Evolutionary conservation across 192 early-diverging fungal species (phyloP), one percentile per base, ranked within the genome.

Genomic region (Borealophlyctis nickersoniae): DNA sequence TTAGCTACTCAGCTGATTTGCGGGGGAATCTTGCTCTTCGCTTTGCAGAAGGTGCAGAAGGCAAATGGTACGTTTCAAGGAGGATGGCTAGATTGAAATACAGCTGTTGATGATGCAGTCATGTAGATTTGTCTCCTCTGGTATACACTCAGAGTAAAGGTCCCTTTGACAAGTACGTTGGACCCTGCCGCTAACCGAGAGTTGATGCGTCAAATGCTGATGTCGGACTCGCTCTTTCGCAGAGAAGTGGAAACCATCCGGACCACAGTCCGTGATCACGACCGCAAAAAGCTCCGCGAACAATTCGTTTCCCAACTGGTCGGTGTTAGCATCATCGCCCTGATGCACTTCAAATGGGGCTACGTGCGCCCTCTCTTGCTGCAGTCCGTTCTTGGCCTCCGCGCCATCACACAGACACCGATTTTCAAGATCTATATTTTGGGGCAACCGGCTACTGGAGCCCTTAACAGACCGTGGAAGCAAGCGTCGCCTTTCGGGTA

Each of bases 341-440:
- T 91, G 39, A 81, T 95, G 73, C 88, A 98, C 77, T 91, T 89
- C 78, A 86, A 93, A 73, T 94, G 86, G 65, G 87, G 87, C 27
- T 93, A 92, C 60, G 81, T 91, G 48, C 90, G 93, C 65, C 95
- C 95, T 4, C 73, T 98, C 36, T 74, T 95, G 19, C 79, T 95
- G 66, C 95, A 98, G 78, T 83, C 85, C 16, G 75, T 95, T 58
- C 68, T 98, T 31, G 89, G 88, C 2, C 63, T 91, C 69, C 84
- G 88, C 69, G 86, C 83, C 54, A 70, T 91, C 53, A 79, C 85
- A 57, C 77, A 77, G 60, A 85, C 81, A 65, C 88, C 83, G 74
- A 74, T 91, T 27, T 86, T 92, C 56, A 82, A 87, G 74, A 85
- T 98, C 74, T 85, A 94, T 67, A 35, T 94, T 34, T 79, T 89